phyloP scores from a whole-genome alignment of 202 grass and related monocot species.

The Miscanthus sacchariflorus region DNA sequence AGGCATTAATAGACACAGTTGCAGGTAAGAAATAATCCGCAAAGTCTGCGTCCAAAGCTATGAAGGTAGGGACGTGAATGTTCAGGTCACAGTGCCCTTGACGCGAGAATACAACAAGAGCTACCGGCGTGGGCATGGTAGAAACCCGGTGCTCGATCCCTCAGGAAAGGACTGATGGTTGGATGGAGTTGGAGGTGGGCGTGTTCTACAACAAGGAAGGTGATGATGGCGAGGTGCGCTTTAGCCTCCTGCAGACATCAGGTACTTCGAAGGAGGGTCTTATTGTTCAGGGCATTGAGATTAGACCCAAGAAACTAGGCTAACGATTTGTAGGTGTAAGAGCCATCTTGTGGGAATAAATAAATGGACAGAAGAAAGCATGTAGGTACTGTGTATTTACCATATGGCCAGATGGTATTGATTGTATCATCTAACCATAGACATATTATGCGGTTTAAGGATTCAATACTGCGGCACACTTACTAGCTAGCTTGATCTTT shows the following conservation, averaged over 20 bases:
- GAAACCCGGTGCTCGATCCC: not conserved
- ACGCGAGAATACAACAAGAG: not conserved
- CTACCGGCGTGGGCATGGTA: not conserved
- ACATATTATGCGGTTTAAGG: too few species aligned
- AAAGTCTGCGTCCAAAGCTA: constrained; percentile 34
- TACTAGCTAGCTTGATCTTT: too few species aligned
- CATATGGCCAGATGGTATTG: too few species aligned
- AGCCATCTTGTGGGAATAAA: too few species aligned
- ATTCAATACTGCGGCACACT: too few species aligned
- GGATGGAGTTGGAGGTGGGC: constrained; percentile 79
- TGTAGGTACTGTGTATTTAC: too few species aligned
- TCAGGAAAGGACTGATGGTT: constrained; percentile 49
- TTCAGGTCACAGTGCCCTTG: not conserved
- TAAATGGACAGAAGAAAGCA: too few species aligned
- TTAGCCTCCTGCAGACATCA: constrained; percentile 58
- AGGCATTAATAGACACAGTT: constrained; percentile 46
- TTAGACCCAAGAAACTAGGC: too few species aligned
- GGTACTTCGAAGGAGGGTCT: not conserved
- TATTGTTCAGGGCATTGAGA: constrained; percentile 20
- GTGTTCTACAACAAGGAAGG: constrained; percentile 47
- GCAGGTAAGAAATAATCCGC: constrained; percentile 18
- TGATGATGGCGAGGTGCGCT: constrained; percentile 45
- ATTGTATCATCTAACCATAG: too few species aligned
- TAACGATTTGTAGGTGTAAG: too few species aligned
- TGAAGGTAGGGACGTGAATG: not conserved